Conservation (phyloP, 257 asterid species). For the Mitragyna speciosa region DNA sequence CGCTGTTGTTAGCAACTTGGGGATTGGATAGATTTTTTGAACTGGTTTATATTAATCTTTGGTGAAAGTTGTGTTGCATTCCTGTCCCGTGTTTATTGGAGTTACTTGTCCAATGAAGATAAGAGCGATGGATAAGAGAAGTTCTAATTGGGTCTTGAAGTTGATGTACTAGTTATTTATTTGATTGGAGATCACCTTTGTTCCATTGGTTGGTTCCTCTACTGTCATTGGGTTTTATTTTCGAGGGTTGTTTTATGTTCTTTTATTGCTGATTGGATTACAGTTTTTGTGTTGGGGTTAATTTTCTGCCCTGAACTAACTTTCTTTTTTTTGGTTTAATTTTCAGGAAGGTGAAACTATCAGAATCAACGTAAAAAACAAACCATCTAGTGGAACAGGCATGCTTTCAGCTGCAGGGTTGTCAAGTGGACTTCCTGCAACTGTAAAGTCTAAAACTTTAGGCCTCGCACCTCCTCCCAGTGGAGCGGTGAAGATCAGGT, state of each 20-base stretch:
- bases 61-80: not conserved
- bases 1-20: not conserved
- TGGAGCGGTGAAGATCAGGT: conserved; percentile 64
- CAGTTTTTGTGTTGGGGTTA: not conserved
- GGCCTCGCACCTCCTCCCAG: conserved; percentile 84
- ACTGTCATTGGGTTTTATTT: not conserved
- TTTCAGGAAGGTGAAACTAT: conserved; percentile 96
- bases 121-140: not conserved
- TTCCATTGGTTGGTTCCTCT: not conserved
- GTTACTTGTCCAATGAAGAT: not conserved
- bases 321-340: conserved; percentile 22
- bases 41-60: not conserved
- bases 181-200: not conserved
- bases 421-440: conserved; percentile 48
- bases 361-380: conserved; percentile 83
- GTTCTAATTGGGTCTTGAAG: not conserved
- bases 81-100: too few relatives aligned
- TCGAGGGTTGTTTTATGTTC: not conserved
- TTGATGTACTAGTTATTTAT: not conserved
- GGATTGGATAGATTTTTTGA: not conserved
- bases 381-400: conserved; percentile 76
- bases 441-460: conserved; percentile 58
- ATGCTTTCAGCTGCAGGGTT: conserved; percentile 88
- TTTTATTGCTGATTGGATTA: not conserved
- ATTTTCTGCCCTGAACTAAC: conserved; percentile 1